Evolutionary conservation across 176 grass and related monocot species (phyloP).

Genomic region (Bolboschoenus planiculmis): DNA sequence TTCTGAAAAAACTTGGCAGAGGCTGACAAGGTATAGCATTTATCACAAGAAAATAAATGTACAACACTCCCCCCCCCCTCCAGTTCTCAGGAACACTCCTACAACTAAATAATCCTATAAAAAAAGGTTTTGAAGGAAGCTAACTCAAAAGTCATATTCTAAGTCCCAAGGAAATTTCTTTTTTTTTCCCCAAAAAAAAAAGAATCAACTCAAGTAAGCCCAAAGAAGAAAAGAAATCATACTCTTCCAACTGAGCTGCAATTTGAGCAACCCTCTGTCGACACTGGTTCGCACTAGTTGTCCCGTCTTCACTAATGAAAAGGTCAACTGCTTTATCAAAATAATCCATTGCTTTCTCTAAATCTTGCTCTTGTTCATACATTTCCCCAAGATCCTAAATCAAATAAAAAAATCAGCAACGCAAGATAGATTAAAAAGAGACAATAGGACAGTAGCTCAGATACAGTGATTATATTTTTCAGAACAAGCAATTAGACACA

Average conservation of each 20-base stretch:
- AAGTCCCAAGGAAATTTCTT: not conserved
- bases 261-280: constrained; percentile 94
- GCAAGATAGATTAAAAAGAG: not conserved
- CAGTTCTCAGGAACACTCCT: not conserved
- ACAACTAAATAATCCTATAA: not conserved
- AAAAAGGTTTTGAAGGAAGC: not conserved
- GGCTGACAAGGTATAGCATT: not conserved
- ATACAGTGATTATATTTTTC: not conserved
- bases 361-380: constrained; percentile 90
- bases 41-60: no score
- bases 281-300: constrained; percentile 72
- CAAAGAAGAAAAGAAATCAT: constrained; percentile 22
- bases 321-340: constrained; percentile 83
- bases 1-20: no score
- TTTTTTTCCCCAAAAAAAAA: not conserved
- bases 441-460: not conserved
- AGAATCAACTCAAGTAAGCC: not conserved
- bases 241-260: constrained; percentile 96
- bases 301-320: constrained; percentile 77
- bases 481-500: not conserved
- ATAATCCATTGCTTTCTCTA: constrained; percentile 74
- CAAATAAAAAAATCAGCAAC: constrained; percentile 10
- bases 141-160: not conserved
- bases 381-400: constrained; percentile 92
- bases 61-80: not conserved